Base-by-base conservation (phyloP, 495 filamentous ascomycete species). In the Cairneyella variabilis region DNA sequence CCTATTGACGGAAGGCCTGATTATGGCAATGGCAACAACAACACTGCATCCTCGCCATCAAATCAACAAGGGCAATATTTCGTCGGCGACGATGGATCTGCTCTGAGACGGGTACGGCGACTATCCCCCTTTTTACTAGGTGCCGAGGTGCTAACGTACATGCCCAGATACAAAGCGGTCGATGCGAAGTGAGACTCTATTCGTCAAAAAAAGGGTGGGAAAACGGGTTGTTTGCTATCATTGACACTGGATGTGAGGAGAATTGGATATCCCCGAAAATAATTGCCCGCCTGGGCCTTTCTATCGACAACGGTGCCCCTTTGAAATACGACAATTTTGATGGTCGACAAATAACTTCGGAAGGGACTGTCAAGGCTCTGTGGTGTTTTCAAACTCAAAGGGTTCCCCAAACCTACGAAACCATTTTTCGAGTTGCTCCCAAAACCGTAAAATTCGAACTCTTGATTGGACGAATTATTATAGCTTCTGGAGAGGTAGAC, bases 241-340 rank as follows among this genome's bases (percentile, higher is more conserved):
- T 42, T n/a, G 48, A 51, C 23, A 51, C 25, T 1, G 48, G 48
- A 0, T 21, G 36, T n/a, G 48, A 51, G 8, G 48, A 51, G n/a
- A 51, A 51, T 42, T 51, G 48, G 48, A 51, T 51, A 3, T 51
- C 21, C 18, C 36, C 20, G 21, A 17, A 41, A 14, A 26, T 41
- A 9, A 38, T 43, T 16, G 48, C 41, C 10, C 36, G 38, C 4
- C 25, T 51, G 17, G 32, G 26, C 22, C 37, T 51, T 10, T 4
- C 18, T 5, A 26, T 51, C 21, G 20, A 16, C 21, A 39, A 21
- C 14, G 48, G 48, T 1, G 3, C 30, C 0, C 14, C 10, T 26
- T 21, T 16, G 17, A 51, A 21, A 39, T 51, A 26, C 22, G 16
- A 25, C 8, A 51, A 36, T 18, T 51, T 51, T 22, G 37, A 42